These are phyloP conservation scores for Ichthyophthirius multifiliis DNA, from an alignment of 169 alveolate genomes.

Conservation along the genomic window DNA sequence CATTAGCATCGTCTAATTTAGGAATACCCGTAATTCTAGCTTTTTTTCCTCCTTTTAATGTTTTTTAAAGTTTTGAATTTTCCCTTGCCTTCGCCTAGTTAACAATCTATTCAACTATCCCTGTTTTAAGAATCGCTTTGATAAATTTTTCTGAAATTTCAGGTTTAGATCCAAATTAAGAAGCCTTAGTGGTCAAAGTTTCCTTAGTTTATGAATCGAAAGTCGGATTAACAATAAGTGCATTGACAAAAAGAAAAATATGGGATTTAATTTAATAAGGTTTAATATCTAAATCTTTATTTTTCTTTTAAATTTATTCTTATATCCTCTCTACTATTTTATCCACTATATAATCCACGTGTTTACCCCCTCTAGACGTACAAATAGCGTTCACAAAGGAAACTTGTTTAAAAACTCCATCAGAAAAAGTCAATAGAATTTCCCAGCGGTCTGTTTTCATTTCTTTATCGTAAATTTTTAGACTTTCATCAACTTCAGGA, in stretches of 20 bases:
- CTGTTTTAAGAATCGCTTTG: conserved; percentile 83
- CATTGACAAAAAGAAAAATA: conserved; percentile 92
- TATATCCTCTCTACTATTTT: conserved; percentile 92
- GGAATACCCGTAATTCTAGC: conserved; percentile 92
- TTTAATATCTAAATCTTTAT: conserved; percentile 93
- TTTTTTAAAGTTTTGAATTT: conserved; percentile 51
- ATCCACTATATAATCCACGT: conserved; percentile 95
- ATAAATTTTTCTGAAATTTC: conserved; percentile 89
- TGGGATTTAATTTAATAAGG: conserved; percentile 89
- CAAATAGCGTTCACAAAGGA: conserved; percentile 98
- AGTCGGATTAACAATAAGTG: conserved; percentile 97
- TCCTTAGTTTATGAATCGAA: conserved; percentile 99
- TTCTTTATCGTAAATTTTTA: conserved; percentile 61
- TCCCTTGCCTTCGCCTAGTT: conserved; percentile 39
- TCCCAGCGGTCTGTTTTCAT: conserved; percentile 87
- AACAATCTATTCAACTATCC: conserved; percentile 90
- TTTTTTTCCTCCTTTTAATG: conserved; percentile 28
- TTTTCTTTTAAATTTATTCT: conserved; percentile 92
- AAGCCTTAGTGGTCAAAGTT: conserved; percentile 92
- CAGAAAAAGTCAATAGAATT: conserved; percentile 79
- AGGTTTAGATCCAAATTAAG: conserved; percentile 90
- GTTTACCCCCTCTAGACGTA: conserved; percentile 99
- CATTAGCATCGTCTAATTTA: conserved; percentile 98
- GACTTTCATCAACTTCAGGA: conserved; percentile 7
- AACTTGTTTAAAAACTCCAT: conserved; percentile 94